Evolutionary conservation across 2,329 filamentous ascomycete species (phyloP), one percentile per base, ranked within the genome.

Genomic region (Fusarium sp.): DNA sequence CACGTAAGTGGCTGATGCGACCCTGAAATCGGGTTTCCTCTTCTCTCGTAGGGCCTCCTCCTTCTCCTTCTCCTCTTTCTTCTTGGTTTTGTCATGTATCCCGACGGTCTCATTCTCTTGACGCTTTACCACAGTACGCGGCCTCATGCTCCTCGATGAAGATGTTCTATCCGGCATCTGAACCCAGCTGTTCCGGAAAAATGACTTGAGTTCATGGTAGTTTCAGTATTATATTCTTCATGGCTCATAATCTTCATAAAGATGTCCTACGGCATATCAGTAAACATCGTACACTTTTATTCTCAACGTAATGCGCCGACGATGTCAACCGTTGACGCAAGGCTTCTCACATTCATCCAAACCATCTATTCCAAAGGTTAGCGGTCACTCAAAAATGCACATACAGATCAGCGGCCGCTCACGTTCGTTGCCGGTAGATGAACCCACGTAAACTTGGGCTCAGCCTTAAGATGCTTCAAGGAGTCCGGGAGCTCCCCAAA

Each of bases 371-470:
- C 2, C 14, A 24, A 48, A 24, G 16, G 7, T 37, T 11, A 31
- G 22, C 24, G 11, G 5, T 9, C 18, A 20, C 29, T 39, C 14
- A n/a, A 3, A 8, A 18, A n/a, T 39, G 9, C 14, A 10, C 9
- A 27, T 1, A 16, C 20, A 4, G 2, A 4, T 14, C 20, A 4
- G 0, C 0, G 4, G 8, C 1, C 35, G 60, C 68, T 29, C 10
- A 71, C 68, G 8, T 71, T 71, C 0, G 69, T 69, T 4, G 69
- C 37, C 1, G 69, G 69, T 1, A 71, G 10, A 16, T 71, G 69
- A 24, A 71, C 29, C 69, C 66, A 68, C 4, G 56, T 69, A 31
- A 69, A 65, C 6, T 41, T 48, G 6, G 33, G 41, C 20, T 35
- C 8, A 10, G 24, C 35, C 0, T 58, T n/a, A n/a, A 37, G 9